Evolutionary conservation across 2,329 filamentous ascomycete species (phyloP).

Genomic region (Fusarium annulatum): DNA sequence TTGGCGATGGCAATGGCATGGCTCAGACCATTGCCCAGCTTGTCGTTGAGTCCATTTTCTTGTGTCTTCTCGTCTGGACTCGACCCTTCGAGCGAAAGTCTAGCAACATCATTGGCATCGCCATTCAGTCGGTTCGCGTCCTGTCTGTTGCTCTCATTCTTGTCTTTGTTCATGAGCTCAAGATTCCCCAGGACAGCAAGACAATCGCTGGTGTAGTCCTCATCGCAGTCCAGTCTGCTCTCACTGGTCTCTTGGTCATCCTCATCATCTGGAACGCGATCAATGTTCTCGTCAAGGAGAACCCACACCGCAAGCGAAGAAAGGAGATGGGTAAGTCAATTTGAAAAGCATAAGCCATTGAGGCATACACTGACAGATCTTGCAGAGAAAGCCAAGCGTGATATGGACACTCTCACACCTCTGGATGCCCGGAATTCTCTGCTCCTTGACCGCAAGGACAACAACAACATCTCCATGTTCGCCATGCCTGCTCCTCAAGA

Average conservation of each 20-base stretch:
- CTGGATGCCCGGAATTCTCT: slow-evolving; percentile 89
- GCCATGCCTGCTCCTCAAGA: slow-evolving; percentile 56
- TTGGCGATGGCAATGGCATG: slow-evolving; percentile 85
- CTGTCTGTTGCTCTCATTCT: slow-evolving; percentile 90
- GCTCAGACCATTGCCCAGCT: slow-evolving; percentile 83
- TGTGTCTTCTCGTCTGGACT: slow-evolving; percentile 83
- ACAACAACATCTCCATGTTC: slow-evolving; percentile 55
- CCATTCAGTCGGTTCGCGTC: slow-evolving; percentile 89
- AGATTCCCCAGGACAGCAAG: slow-evolving; percentile 89
- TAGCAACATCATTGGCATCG: slow-evolving; percentile 91
- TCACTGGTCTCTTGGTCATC: slow-evolving; percentile 86
- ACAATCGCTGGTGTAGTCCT: slow-evolving; percentile 93
- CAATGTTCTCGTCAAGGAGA: slow-evolving; percentile 83
- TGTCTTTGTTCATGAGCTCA: slow-evolving; percentile 93
- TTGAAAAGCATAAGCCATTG: neutral
- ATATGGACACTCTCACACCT: slow-evolving; percentile 85
- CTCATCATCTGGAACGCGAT: slow-evolving; percentile 91
- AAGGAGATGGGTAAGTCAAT: slow-evolving; percentile 84
- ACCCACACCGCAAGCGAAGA: slow-evolving; percentile 87
- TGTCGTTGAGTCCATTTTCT: slow-evolving; percentile 82
- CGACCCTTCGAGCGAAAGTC: slow-evolving; percentile 89
- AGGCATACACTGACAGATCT: slow-evolving; percentile 41
- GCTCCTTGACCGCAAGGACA: slow-evolving; percentile 70
- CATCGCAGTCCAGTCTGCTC: slow-evolving; percentile 86
- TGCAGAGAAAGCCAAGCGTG: slow-evolving; percentile 79